These are phyloP conservation scores for Oryza brachyantha DNA, from an alignment of 176 grass and related monocot genomes.

Conservation along the genomic window DNA sequence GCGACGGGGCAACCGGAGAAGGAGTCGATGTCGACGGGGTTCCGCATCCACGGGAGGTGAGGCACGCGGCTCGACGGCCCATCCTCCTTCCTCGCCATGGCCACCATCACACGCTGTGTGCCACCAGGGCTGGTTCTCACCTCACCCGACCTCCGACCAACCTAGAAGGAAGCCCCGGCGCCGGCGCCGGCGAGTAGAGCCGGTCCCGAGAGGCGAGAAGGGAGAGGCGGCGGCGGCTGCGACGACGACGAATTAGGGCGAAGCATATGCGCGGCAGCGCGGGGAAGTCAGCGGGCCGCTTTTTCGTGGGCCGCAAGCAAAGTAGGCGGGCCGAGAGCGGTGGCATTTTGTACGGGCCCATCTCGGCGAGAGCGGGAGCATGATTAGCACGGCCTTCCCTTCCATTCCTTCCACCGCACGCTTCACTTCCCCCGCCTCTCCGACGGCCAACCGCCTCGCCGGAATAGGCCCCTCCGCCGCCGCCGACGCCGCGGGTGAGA, in stretches of 20 bases:
- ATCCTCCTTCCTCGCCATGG: constrained; percentile 30
- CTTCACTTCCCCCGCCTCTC: neutral
- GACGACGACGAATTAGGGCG: constrained; percentile 12
- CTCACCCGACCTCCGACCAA: neutral
- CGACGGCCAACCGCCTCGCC: neutral
- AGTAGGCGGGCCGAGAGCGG: neutral
- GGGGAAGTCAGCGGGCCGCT: neutral
- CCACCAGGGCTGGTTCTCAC: neutral
- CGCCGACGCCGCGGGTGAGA: neutral
- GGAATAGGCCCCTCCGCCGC: neutral
- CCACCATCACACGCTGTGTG: neutral
- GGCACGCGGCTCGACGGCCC: constrained; percentile 35
- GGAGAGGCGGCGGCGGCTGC: neutral
- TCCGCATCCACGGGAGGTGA: constrained; percentile 73
- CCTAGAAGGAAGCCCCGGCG: too few relatives aligned
- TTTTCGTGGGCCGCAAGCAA: neutral
- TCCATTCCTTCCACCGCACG: too few relatives aligned
- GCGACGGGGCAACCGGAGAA: constrained; percentile 49
- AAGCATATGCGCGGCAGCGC: neutral
- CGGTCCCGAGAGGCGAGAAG: neutral
- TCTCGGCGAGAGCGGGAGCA: too few relatives aligned
- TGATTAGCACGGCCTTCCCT: too few relatives aligned
- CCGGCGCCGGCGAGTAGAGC: neutral
- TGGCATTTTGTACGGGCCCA: too few relatives aligned
- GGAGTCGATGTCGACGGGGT: constrained; percentile 51